Percentiles rank a stretch among this genome's conserved stretches.
Evolutionary conservation across 2,329 filamentous ascomycete genomes (phyloP).

Genomic region (Raffaelea arxii): DNA sequence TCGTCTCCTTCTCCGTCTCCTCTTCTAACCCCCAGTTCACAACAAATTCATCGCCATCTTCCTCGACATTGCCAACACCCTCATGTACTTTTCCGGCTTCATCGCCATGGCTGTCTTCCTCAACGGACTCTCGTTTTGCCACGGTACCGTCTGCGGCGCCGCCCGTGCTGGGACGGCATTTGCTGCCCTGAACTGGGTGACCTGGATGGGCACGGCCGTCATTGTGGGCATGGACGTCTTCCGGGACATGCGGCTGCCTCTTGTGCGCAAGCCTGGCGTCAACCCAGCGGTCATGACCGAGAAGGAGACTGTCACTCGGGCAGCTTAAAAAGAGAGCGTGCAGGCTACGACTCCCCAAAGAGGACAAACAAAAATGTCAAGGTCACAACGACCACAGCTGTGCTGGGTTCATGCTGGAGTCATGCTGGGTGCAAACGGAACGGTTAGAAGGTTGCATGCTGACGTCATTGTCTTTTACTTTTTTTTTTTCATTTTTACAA

Average conservation of each 20-base stretch:
- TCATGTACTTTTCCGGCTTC: slow-evolving; percentile 52
- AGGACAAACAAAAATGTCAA: background rate
- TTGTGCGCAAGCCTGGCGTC: slow-evolving; percentile 15
- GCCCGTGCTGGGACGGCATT: slow-evolving; percentile 46
- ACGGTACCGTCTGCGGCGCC: slow-evolving; percentile 44
- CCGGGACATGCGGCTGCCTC: no score
- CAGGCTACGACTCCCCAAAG: background rate
- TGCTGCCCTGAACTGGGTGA: slow-evolving; percentile 40
- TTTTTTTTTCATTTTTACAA: background rate
- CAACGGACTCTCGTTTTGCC: slow-evolving; percentile 44
- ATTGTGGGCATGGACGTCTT: slow-evolving; percentile 38
- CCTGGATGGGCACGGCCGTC: slow-evolving; percentile 41
- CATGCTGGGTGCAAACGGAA: no score
- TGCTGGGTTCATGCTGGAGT: slow-evolving; percentile 2
- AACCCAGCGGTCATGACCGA: slow-evolving; percentile 19
- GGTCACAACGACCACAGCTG: slow-evolving; percentile 3
- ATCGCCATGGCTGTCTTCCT: slow-evolving; percentile 49
- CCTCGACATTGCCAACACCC: slow-evolving; percentile 39
- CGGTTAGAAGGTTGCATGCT: no score
- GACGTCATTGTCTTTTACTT: background rate
- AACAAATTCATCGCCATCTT: slow-evolving; percentile 39
- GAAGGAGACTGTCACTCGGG: no score
- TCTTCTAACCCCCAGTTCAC: slow-evolving; percentile 22
- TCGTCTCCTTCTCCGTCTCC: background rate
- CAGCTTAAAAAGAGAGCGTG: background rate